Percentiles rank a stretch among this genome's conserved stretches.
Evolutionary conservation across 2,329 filamentous ascomycete species (phyloP).

Genomic region (Fusarium sp.): DNA sequence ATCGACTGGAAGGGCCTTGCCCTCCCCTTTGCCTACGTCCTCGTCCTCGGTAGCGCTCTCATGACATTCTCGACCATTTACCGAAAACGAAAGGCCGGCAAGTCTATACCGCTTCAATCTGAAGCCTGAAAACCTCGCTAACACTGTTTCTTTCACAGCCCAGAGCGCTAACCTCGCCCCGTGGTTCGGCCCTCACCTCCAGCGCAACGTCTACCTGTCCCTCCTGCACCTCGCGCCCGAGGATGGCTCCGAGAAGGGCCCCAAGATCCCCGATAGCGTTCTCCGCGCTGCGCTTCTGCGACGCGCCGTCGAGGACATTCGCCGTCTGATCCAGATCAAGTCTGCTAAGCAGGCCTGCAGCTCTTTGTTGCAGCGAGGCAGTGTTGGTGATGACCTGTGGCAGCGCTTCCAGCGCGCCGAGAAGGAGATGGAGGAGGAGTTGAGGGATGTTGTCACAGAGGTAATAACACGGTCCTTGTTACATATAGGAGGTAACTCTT

Average conservation of each 20-base stretch:
- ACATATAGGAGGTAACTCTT: not conserved
- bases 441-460: slow-evolving; percentile 93
- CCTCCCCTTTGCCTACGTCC: slow-evolving; percentile 89
- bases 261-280: slow-evolving; percentile 82
- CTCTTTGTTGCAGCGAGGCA: slow-evolving; percentile 85
- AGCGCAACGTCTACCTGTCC: slow-evolving; percentile 94
- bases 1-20: slow-evolving; percentile 86
- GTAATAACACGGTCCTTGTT: slow-evolving; percentile 56
- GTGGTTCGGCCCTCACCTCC: slow-evolving; percentile 92
- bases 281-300: slow-evolving; percentile 89
- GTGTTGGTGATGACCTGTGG: slow-evolving; percentile 95
- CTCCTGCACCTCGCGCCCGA: slow-evolving; percentile 82
- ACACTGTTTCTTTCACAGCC: slow-evolving; percentile 55
- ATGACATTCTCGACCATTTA: slow-evolving; percentile 94
- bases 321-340: slow-evolving; percentile 88
- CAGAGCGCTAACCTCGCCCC: slow-evolving; percentile 87
- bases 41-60: slow-evolving; percentile 86
- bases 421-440: slow-evolving; percentile 97
- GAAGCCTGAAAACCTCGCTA: not conserved
- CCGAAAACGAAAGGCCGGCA: slow-evolving; percentile 88
- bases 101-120: not conserved
- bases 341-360: slow-evolving; percentile 89
- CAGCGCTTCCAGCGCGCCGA: slow-evolving; percentile 91
- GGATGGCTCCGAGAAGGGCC: slow-evolving; percentile 71
- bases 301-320: slow-evolving; percentile 92